phyloP scores from a whole-genome alignment of 495 filamentous ascomycete genomes.

The Penicillium riverlandense region DNA sequence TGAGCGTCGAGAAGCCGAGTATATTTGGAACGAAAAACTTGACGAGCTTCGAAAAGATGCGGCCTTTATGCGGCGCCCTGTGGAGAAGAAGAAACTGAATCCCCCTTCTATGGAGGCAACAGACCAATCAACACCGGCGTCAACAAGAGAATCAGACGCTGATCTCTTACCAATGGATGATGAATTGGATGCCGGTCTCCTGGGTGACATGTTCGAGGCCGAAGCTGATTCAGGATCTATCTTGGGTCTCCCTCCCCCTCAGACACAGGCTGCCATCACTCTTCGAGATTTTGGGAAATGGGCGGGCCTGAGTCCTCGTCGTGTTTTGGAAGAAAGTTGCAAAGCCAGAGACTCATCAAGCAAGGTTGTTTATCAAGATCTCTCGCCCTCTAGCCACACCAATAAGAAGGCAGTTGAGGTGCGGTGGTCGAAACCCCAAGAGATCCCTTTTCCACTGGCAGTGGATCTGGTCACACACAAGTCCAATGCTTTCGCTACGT shows the following conservation, averaged over 20 bases:
- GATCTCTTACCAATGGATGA: constrained; percentile 45
- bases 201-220: constrained; percentile 62
- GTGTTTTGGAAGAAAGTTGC: constrained; percentile 79
- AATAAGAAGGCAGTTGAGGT: constrained; percentile 68
- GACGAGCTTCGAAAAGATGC: constrained; percentile 58
- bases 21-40: constrained; percentile 60
- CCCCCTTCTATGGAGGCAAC: constrained; percentile 26
- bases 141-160: constrained; percentile 9
- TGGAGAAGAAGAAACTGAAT: constrained; percentile 20
- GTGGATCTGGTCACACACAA: constrained; percentile 34
- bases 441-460: constrained; percentile 36
- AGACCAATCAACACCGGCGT: constrained; percentile 44
- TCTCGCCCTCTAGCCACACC: constrained; percentile 65
- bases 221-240: constrained; percentile 28
- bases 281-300: constrained; percentile 81
- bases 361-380: constrained; percentile 55
- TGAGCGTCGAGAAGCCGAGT: constrained; percentile 68
- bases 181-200: constrained; percentile 48
- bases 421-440: constrained; percentile 72
- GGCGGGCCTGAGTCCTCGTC: constrained; percentile 60
- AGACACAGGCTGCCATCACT: constrained; percentile 26
- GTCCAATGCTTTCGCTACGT: constrained; percentile 36
- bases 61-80: constrained; percentile 26
- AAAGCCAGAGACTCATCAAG: constrained; percentile 68
- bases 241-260: constrained; percentile 14